Conservation (phyloP, 1,284 basidiomycete species). For the Crepidotus sp. region DNA sequence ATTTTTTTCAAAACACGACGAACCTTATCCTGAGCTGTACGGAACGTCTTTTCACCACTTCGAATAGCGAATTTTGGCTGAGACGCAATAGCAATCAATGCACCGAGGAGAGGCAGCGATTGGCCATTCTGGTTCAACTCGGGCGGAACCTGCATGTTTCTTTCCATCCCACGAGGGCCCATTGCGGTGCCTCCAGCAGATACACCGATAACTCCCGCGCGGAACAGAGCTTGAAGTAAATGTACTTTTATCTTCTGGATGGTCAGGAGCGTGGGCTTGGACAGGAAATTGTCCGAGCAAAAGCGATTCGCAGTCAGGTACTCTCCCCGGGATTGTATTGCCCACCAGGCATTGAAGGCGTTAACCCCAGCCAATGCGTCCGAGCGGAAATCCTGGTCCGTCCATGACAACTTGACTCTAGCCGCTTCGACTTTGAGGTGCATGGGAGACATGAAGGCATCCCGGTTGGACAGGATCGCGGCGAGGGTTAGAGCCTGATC, state of each 20-base stretch:
- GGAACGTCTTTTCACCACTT: conserved; percentile 62
- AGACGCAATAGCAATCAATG: conserved; percentile 77
- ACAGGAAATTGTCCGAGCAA: conserved; percentile 82
- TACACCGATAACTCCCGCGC: conserved; percentile 75
- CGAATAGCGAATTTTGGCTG: conserved; percentile 94
- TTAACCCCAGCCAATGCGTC: conserved; percentile 77
- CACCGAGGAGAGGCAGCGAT: conserved; percentile 75
- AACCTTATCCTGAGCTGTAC: conserved; percentile 86
- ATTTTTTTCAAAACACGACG: conserved; percentile 17
- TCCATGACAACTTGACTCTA: conserved; percentile 75
- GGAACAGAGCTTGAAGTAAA: conserved; percentile 70
- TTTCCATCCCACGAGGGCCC: conserved; percentile 1
- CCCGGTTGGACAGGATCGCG: conserved; percentile 83
- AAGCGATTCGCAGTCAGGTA: conserved; percentile 67
- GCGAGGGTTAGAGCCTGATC: conserved; percentile 86
- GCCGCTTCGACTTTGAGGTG: conserved; percentile 57
- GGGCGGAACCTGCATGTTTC: conserved; percentile 44
- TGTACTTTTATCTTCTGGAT: conserved; percentile 84
- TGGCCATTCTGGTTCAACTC: conserved; percentile 71
- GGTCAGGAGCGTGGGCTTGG: conserved; percentile 73
- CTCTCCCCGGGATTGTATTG: conserved; percentile 57
- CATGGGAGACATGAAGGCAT: conserved; percentile 84
- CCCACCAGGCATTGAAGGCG: conserved; percentile 81
- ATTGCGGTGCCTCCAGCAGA: conserved; percentile 50
- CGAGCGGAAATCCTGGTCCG: conserved; percentile 72